Base-by-base conservation (phyloP, 2,329 filamentous ascomycete genomes). In the Xylaria arbuscula region DNA sequence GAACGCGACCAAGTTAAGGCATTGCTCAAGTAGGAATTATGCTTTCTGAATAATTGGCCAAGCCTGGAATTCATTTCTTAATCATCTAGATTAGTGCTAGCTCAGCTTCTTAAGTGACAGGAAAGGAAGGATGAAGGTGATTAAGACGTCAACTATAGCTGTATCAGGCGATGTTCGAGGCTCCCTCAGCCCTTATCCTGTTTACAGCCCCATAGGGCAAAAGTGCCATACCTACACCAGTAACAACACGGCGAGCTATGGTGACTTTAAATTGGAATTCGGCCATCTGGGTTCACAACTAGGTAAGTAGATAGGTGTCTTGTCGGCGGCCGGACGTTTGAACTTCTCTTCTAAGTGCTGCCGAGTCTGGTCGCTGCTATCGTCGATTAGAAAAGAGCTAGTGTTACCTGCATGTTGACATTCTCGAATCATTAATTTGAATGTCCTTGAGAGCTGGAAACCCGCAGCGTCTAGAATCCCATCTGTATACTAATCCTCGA, bases 101-200 rank as follows among this genome's bases (percentile, higher is more conserved):
- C n/a, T 54, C 54, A 24, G 22, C 42, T 42, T 50, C 53, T 63
- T 66, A 62, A 48, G 63, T 55, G 66, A 63, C 42, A 50, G 17
- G 10, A 36, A 42, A 32, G 45, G 15, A 13, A 62, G 42, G 32
- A n/a, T 38, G 48, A 13, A 50, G 40, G 50, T 48, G 11, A 47
- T 40, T 34, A 56, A 40, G 19, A 42, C 19, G 36, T 61, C 38
- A 19, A 54, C 54, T 54, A 53, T 47, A 13, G 34, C 42, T 53
- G 36, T 60, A 45, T 51, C 36, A 32, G 19, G 66, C 57, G 55
- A 56, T 28, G 34, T 62, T n/a, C 56, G 62, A 62, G 58, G 36
- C 58, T 66, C 55, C 32, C 48, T 66, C 53, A 62, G 66, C 62
- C 38, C 47, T 65, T 54, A 54, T 55, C 13, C 17, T 54, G 60